phyloP scores from a whole-genome alignment of 2,329 filamentous ascomycete genomes.

The Xylaria arbuscula region DNA sequence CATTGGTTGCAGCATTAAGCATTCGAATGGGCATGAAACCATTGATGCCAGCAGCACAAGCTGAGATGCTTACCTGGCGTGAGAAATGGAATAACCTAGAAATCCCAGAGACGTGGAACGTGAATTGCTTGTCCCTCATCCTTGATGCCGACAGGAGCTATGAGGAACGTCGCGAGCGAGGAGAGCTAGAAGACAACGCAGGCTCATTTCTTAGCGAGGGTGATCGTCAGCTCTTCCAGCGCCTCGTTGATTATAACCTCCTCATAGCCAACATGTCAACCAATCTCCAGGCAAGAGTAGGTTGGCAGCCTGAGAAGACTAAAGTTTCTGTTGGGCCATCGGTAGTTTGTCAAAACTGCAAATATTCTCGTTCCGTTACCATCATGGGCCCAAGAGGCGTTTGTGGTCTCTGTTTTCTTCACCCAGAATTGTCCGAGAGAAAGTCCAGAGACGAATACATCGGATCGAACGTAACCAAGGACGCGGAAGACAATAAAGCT shows the following conservation, averaged over 20 bases:
- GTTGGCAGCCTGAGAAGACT: conserved; percentile 60
- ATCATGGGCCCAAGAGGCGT: background rate
- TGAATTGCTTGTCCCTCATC: conserved; percentile 58
- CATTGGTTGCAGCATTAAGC: conserved; percentile 61
- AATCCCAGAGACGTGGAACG: conserved; percentile 62
- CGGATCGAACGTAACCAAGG: background rate
- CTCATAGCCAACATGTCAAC: conserved; percentile 60
- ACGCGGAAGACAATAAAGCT: conserved; percentile 2
- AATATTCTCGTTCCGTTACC: conserved; percentile 11
- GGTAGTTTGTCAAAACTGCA: conserved; percentile 6
- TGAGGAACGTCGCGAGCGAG: conserved; percentile 45
- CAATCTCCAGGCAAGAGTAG: conserved; percentile 55
- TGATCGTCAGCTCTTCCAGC: conserved; percentile 58
- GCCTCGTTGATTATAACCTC: conserved; percentile 59
- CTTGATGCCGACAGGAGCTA: conserved; percentile 59
- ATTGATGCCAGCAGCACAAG: conserved; percentile 54
- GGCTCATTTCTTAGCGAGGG: conserved; percentile 49
- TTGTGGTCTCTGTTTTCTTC: conserved; percentile 3
- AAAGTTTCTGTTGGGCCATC: conserved; percentile 53
- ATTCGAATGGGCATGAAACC: conserved; percentile 60
- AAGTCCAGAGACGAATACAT: conserved; percentile 1
- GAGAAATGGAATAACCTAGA: conserved; percentile 60
- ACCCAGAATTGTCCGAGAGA: background rate
- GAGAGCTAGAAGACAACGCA: conserved; percentile 33
- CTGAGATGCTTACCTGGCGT: conserved; percentile 56